Base-by-base conservation (phyloP, 2,329 filamentous ascomycete species). In the Exophiala oligosperma region DNA sequence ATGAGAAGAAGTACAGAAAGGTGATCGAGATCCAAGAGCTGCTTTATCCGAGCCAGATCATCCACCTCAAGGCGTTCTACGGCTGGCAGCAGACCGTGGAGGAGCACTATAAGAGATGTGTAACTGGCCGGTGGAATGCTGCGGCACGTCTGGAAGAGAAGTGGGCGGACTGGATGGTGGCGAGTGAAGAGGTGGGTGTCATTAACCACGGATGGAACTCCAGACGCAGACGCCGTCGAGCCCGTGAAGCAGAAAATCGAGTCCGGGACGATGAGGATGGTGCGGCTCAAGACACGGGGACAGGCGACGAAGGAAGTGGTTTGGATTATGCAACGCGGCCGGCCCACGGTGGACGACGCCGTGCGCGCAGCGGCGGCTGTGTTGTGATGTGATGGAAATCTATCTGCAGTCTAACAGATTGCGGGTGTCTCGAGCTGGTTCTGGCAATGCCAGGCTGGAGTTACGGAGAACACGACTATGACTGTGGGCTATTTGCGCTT, bases 141-240 rank as follows among this genome's bases (percentile, higher is more conserved):
- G 94, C 94, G 0, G 81, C 81, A 38, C 80, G 90, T n/a, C 79
- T 97, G 21, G 92, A 96, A 77, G 82, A 87, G 63, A 95, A 93
- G 72, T 97, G 93, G 93, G 88, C 89, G 0, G 89, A 95, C 54
- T 96, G 91, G 72, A 97, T 97, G 92, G 90, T 95, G 76, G 87
- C 90, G 14, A 90, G 84, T 51, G 91, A 96, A 72, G 93, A 97
- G 71, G 90, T 89, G 0, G 89, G 88, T 2, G 83, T 83, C 2
- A 67, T 69, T 9, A 1, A 91, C 40, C 60, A 64, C 88, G 1
- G 82, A 81, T 1, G 86, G 65, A 60, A 89, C 4, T 78, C 82
- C 2, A 81, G 92, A 54, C 80, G 92, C 53, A 79, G 92, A 58
- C 80, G 92, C 63, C 82, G 92, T 50, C 81, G 92, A 59, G 91